Base-by-base conservation (phyloP, 495 filamentous ascomycete species). In the Aspergillus campestris region DNA sequence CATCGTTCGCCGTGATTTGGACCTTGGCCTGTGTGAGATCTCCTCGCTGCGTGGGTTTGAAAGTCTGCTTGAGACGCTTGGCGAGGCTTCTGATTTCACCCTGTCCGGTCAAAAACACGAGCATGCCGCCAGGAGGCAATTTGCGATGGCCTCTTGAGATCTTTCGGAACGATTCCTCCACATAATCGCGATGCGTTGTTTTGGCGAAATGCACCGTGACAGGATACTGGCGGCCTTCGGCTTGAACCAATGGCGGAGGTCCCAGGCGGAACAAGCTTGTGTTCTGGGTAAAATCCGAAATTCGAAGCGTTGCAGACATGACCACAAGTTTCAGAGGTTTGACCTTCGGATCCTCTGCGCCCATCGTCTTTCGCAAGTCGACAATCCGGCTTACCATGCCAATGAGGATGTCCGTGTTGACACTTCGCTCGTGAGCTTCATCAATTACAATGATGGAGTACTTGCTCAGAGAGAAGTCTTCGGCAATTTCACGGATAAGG, bases 321-420 rank as follows among this genome's bases (percentile, higher is more conserved):
- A 99, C 94, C 46, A 99, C 79, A 6, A 99, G 74, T 65, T 96
- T 99, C 53, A 99, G 53, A 6, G 89, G 88, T 53, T 79, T 80
- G 37, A 81, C 64, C n/a, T 71, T 67, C 0, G 78, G 64, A 51
- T 86, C 72, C 60, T 86, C 78, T 45, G 66, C 62, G 13, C 70
- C 72, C 73, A 89, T 77, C 5, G 75, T 63, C 48, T 80, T 75
- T 40, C 86, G 70, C 43, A 95, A 63, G 44, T 88, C 86, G 9
- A 96, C 84, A 14, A 96, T 90, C 55, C 92, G 78, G 56, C 89
- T 95, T 38, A 96, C 77, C 80, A 99, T 91, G 8, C 92, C 91
- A 55, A 99, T 89, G 27, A 97, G 71, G 44, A 99, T 95, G 62
- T 97, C 94, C 10, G 94, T 97, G 57, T 99, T 97, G 47, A 95